Conservation (phyloP, 2,329 filamentous ascomycete genomes). For the Venturia oleaginea region DNA sequence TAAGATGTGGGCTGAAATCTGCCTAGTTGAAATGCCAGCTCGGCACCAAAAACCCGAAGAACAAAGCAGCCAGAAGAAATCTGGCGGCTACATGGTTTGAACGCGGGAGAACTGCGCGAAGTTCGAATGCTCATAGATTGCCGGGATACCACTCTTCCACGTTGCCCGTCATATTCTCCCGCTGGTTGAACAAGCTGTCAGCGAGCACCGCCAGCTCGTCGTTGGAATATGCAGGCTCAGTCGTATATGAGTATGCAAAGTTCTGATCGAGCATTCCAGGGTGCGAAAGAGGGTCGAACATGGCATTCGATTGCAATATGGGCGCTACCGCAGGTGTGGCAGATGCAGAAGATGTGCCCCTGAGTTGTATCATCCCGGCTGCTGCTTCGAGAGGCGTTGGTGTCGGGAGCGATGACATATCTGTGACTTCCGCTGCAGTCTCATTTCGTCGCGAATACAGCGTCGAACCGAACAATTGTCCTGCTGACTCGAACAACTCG, state of each 20-base stretch:
- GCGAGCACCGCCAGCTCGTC: conserved; percentile 39
- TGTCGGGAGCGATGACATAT: neutral
- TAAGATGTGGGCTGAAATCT: no score
- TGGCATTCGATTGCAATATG: neutral
- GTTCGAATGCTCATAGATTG: neutral
- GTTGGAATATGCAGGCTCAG: conserved; percentile 24
- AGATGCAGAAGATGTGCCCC: conserved; percentile 16
- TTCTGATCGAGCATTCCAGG: conserved; percentile 17
- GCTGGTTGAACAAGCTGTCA: conserved; percentile 40
- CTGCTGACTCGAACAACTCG: conserved; percentile 35
- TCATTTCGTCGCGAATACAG: conserved; percentile 27
- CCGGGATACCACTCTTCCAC: conserved; percentile 26
- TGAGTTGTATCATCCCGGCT: neutral
- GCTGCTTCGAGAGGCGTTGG: neutral
- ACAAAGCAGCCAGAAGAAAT: neutral
- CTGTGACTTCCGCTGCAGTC: conserved; percentile 17
- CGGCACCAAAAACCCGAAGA: no score
- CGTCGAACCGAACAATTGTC: conserved; percentile 26
- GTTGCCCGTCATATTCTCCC: conserved; percentile 33
- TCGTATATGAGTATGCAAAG: neutral
- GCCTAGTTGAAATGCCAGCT: no score
- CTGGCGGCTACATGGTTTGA: neutral
- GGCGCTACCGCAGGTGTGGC: conserved; percentile 13
- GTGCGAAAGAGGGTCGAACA: conserved; percentile 16
- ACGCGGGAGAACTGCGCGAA: neutral